Percentiles rank a stretch among this genome's conserved stretches.
Evolutionary conservation across 371 early-diverging fungal genomes (phyloP).

Genomic region (Astathelohania contejeani): DNA sequence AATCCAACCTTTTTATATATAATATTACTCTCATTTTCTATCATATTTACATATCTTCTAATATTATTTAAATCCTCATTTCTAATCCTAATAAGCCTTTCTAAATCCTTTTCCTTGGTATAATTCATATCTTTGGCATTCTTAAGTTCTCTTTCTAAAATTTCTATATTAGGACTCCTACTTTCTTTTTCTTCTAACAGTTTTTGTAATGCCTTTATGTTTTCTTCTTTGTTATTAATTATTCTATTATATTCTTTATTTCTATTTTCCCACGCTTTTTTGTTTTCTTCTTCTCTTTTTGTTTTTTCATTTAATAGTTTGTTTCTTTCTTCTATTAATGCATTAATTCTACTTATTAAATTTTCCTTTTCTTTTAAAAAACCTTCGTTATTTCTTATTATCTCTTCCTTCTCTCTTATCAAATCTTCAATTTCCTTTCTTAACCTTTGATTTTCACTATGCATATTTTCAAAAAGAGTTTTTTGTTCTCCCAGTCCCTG

Average conservation of each 20-base stretch:
- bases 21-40: constrained; percentile 2
- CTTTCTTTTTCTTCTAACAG: neutral
- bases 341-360: neutral
- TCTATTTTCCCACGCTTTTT: neutral
- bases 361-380: constrained; percentile 1
- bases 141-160: no score
- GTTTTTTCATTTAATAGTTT: constrained; percentile 1
- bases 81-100: constrained; percentile 1
- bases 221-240: neutral
- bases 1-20: constrained; percentile 2
- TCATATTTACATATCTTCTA: neutral
- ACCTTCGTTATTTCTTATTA: neutral
- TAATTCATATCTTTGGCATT: neutral
- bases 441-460: neutral
- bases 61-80: constrained; percentile 1
- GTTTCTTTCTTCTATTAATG: neutral
- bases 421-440: neutral
- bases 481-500: no score
- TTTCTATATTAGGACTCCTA: no score
- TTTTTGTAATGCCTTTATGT: neutral
- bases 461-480: no score
- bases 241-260: constrained; percentile 2
- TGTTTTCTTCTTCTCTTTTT: neutral
- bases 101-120: neutral
- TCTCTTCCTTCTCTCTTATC: neutral